Evolutionary conservation across 257 asterid genomes (phyloP).

Genomic region (Craterostigma plantagineum): DNA sequence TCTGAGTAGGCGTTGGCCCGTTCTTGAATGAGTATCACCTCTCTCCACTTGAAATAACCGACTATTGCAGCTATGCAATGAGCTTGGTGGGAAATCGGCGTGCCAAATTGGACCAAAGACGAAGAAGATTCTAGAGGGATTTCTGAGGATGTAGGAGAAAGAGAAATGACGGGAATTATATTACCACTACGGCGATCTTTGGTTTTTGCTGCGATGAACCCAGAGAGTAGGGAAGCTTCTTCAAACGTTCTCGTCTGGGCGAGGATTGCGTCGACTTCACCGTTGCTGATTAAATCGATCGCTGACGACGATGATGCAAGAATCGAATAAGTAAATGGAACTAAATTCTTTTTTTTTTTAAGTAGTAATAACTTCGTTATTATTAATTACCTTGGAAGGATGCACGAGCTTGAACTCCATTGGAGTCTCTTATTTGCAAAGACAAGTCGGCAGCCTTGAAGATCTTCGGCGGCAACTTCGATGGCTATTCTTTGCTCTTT

Average conservation of each 20-base stretch:
- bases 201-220: slow-evolving; percentile 6
- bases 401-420: slow-evolving; percentile 1
- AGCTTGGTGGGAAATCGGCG: slow-evolving; percentile 15
- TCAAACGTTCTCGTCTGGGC: slow-evolving; percentile 24
- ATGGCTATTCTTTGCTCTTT: slow-evolving; percentile 38
- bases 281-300: slow-evolving; percentile 15
- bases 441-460: slow-evolving; percentile 13
- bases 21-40: slow-evolving; percentile 25
- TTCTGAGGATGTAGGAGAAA: slow-evolving; percentile 12
- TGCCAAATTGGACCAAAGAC: slow-evolving; percentile 15
- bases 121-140: slow-evolving; percentile 2
- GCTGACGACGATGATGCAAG: slow-evolving; percentile 13
- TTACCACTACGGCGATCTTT: neutral
- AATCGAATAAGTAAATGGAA: neutral
- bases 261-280: slow-evolving; percentile 21
- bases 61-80: slow-evolving; percentile 30
- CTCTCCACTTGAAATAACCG: slow-evolving; percentile 35
- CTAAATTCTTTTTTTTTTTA: no score
- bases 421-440: slow-evolving; percentile 16
- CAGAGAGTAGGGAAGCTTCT: slow-evolving; percentile 29
- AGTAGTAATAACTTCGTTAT: no score
- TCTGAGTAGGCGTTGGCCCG: slow-evolving; percentile 12
- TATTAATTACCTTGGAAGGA: neutral
- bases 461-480: slow-evolving; percentile 29
- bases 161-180: slow-evolving; percentile 27